Conservation (phyloP, 805 yeast genomes). For the Candida incommunis region DNA sequence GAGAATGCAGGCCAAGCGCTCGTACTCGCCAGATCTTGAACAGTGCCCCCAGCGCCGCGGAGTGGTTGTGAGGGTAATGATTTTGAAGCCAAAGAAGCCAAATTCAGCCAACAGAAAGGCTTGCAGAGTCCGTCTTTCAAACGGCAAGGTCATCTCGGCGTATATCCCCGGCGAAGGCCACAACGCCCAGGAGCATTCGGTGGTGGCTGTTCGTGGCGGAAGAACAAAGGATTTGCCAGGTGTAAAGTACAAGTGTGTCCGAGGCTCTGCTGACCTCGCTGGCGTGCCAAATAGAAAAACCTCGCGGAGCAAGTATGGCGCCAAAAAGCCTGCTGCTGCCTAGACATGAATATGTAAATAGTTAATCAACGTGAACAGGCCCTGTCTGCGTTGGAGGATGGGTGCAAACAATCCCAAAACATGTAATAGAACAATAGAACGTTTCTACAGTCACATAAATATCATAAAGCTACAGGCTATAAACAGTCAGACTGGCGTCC, state of each 20-base stretch:
- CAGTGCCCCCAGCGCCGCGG: conserved; percentile 83
- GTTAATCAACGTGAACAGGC: no score
- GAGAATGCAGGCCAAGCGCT: conserved; percentile 22
- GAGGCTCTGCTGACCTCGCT: conserved; percentile 87
- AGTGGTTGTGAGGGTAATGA: conserved; percentile 86
- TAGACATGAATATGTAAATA: neutral
- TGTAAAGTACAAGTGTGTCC: conserved; percentile 82
- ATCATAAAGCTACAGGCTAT: neutral
- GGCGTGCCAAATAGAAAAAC: conserved; percentile 90
- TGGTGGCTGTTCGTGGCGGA: conserved; percentile 95
- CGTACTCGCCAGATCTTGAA: conserved; percentile 71
- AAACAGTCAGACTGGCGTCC: neutral
- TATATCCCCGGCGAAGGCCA: conserved; percentile 98
- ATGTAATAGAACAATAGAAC: no score
- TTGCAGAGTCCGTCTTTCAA: conserved; percentile 83
- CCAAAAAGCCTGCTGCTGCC: conserved; percentile 34
- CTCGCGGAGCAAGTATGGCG: conserved; percentile 89
- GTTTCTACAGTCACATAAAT: no score
- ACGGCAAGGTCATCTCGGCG: conserved; percentile 79
- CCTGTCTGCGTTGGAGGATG: no score
- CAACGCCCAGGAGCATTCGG: conserved; percentile 93
- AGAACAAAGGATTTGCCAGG: conserved; percentile 97
- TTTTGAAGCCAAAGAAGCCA: conserved; percentile 94
- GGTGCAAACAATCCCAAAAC: no score
- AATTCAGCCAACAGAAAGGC: conserved; percentile 97